phyloP scores from a whole-genome alignment of 2,329 filamentous ascomycete species.

The Ophiocordyceps robertsii region DNA sequence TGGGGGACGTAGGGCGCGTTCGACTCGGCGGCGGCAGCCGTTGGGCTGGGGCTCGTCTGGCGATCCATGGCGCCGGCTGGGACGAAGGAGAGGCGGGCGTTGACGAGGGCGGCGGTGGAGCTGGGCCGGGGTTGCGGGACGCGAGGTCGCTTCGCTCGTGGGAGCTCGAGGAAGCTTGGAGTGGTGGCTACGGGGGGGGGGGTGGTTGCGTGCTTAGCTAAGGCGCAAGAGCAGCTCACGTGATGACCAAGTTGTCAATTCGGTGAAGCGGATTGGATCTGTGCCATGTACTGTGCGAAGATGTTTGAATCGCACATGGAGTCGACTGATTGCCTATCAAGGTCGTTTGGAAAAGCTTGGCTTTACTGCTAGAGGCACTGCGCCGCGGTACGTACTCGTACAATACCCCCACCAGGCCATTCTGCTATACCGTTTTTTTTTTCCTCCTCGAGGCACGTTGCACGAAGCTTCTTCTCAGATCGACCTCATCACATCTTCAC shows the following conservation, averaged over 20 bases:
- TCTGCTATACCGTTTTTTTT: too few species aligned
- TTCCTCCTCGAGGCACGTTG: too few species aligned
- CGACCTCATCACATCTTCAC: too few species aligned
- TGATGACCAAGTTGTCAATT: background rate
- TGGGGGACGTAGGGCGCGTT: slow-evolving; percentile 48
- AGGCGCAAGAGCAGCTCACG: background rate
- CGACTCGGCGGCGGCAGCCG: slow-evolving; percentile 10
- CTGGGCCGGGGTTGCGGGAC: background rate
- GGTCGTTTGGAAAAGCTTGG: too few species aligned
- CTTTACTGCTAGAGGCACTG: too few species aligned
- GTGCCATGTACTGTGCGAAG: too few species aligned
- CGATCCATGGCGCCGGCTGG: slow-evolving; percentile 18
- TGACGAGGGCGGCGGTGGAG: background rate
- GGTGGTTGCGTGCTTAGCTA: background rate
- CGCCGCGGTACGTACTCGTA: too few species aligned
- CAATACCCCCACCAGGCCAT: too few species aligned
- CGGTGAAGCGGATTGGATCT: background rate
- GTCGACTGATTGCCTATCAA: too few species aligned
- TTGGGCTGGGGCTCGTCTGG: slow-evolving; percentile 13
- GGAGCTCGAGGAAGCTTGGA: background rate
- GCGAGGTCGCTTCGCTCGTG: background rate
- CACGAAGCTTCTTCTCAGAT: too few species aligned
- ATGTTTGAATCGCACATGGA: too few species aligned
- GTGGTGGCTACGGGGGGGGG: too few species aligned
- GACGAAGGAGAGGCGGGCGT: slow-evolving; percentile 3